Evolutionary conservation across 176 grass and related monocot species (phyloP).

Genomic region (Otatea glauca): DNA sequence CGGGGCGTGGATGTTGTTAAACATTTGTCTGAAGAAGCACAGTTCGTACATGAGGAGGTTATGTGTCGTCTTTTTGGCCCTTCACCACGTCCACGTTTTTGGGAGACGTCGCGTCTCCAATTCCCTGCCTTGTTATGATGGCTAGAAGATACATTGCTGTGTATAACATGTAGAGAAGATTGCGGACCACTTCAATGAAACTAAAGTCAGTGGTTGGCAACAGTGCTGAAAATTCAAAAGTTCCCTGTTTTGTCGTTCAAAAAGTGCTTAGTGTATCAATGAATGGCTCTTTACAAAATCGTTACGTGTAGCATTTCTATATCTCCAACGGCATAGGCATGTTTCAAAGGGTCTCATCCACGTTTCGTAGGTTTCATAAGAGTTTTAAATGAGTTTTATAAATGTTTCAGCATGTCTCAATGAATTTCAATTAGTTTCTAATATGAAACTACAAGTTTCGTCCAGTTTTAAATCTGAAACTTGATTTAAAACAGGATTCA

Average conservation of each 20-base stretch:
- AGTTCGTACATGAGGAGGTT: slow-evolving; percentile 1
- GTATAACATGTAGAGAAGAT: slow-evolving; percentile 45
- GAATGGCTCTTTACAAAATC: not conserved
- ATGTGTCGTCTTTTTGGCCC: not conserved
- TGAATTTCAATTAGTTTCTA: too few species aligned
- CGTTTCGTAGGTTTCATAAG: too few species aligned
- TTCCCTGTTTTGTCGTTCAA: too few species aligned
- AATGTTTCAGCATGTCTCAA: too few species aligned
- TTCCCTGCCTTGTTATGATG: not conserved
- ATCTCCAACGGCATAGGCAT: too few species aligned
- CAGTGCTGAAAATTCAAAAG: not conserved
- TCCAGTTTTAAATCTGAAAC: too few species aligned
- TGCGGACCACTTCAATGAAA: slow-evolving; percentile 24
- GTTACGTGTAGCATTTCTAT: not conserved
- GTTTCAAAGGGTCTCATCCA: too few species aligned
- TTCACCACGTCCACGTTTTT: not conserved
- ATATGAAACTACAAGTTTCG: too few species aligned
- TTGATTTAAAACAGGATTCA: too few species aligned
- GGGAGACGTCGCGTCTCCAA: not conserved
- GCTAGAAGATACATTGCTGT: slow-evolving; percentile 30
- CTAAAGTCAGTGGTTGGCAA: slow-evolving; percentile 20
- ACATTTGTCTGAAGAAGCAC: slow-evolving; percentile 2
- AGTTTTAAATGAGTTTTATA: too few species aligned
- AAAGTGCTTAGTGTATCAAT: too few species aligned
- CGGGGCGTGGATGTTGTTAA: not conserved